Evolutionary conservation across 176 grass and related monocot genomes (phyloP).

Genomic region (Ensete ventricosum): DNA sequence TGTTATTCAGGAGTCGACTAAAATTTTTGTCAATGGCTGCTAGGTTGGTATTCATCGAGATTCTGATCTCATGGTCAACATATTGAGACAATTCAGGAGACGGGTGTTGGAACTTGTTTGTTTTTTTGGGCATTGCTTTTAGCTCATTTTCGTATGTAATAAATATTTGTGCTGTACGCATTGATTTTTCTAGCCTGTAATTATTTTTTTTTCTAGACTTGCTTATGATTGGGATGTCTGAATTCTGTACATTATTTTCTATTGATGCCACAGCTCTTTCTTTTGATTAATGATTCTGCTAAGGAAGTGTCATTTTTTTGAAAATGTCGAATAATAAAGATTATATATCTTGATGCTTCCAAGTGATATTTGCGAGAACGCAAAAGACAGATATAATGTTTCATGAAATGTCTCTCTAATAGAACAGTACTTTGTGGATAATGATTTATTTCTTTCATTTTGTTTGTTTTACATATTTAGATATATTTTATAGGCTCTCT

Average conservation of each 20-base stretch:
- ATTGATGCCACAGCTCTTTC: background rate
- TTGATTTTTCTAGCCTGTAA: background rate
- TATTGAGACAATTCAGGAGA: conserved; percentile 6
- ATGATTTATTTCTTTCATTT: too few species aligned
- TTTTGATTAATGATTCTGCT: background rate
- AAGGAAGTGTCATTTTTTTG: background rate
- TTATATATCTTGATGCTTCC: too few species aligned
- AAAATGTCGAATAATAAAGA: too few species aligned
- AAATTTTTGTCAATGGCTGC: conserved; percentile 5
- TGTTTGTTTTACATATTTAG: too few species aligned
- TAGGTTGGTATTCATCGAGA: conserved; percentile 1
- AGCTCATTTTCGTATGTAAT: background rate
- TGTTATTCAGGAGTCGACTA: conserved; percentile 4
- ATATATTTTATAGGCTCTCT: too few species aligned
- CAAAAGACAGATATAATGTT: too few species aligned
- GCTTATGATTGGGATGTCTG: background rate
- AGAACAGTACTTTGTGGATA: too few species aligned
- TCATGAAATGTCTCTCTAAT: too few species aligned
- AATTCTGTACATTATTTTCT: background rate
- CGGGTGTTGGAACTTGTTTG: background rate
- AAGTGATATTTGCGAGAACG: too few species aligned
- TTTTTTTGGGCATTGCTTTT: background rate
- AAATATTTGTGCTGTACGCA: background rate
- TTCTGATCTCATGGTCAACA: background rate
- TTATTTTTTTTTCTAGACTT: background rate